Percentiles rank a stretch among this genome's conserved stretches.
Conservation (phyloP, 805 yeast genomes). For the Saturnispora galanensis region DNA sequence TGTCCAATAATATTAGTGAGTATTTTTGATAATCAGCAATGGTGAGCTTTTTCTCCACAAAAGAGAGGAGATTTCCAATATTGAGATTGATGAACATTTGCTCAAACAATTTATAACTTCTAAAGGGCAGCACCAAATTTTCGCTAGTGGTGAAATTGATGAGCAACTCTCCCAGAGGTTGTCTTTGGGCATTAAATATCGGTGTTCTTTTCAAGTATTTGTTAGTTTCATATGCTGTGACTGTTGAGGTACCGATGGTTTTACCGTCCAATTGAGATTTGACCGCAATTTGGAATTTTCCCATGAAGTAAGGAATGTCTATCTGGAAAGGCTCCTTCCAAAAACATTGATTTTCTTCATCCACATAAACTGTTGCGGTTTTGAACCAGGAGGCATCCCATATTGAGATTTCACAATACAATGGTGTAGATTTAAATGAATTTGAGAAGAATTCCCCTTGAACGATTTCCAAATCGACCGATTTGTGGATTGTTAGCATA, state of each 20-base stretch:
- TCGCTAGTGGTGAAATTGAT: constrained; percentile 42
- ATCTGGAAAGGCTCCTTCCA: constrained; percentile 74
- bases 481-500: constrained; percentile 44
- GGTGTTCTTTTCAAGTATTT: constrained; percentile 19
- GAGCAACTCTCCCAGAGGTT: constrained; percentile 49
- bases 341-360: constrained; percentile 42
- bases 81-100: constrained; percentile 46
- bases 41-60: constrained; percentile 28
- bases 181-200: constrained; percentile 16
- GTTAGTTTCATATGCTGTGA: constrained; percentile 42
- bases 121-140: constrained; percentile 49
- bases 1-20: constrained; percentile 54
- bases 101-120: constrained; percentile 53
- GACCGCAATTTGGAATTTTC: constrained; percentile 39
- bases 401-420: constrained; percentile 63
- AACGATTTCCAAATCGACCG: constrained; percentile 45
- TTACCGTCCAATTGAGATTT: constrained; percentile 29
- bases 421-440: constrained; percentile 10
- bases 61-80: constrained; percentile 41
- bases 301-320: constrained; percentile 46
- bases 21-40: constrained; percentile 38
- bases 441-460: constrained; percentile 46
- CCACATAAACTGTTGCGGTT: constrained; percentile 51
- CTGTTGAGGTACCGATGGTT: constrained; percentile 42
- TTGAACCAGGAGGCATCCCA: constrained; percentile 74